Conservation (phyloP, 257 asterid genomes). For the Solanum tarapatanum region DNA sequence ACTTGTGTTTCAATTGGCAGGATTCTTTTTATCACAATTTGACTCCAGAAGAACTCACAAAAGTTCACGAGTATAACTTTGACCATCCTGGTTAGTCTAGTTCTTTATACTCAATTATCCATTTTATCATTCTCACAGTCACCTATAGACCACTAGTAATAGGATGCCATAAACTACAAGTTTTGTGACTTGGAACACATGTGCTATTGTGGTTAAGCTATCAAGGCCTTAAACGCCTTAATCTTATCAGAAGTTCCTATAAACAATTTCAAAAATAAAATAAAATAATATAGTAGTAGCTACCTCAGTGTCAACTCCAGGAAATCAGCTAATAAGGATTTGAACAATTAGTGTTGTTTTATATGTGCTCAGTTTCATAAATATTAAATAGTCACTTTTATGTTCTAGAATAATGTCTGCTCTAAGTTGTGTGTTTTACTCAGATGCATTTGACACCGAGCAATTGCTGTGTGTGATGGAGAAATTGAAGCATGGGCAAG, state of each 20-base stretch:
- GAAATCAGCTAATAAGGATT: not conserved
- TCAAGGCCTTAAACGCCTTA: not conserved
- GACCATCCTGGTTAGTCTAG: slow-evolving; percentile 90
- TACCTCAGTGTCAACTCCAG: not conserved
- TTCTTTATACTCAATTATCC: not conserved
- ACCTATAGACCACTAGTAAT: not conserved
- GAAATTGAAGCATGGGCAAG: slow-evolving; percentile 65
- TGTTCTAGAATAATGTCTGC: not conserved
- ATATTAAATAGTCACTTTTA: not conserved
- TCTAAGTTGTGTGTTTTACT: slow-evolving; percentile 1
- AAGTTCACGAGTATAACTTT: slow-evolving; percentile 92
- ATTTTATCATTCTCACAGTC: not conserved
- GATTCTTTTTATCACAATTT: slow-evolving; percentile 87
- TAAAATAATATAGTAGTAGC: not conserved
- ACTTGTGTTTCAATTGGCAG: slow-evolving; percentile 31
- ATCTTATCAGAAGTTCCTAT: not conserved
- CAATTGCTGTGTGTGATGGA: slow-evolving; percentile 61
- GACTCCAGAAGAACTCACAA: slow-evolving; percentile 76
- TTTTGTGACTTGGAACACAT: not conserved
- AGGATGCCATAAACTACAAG: not conserved
- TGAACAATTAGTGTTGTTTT: not conserved
- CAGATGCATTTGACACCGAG: slow-evolving; percentile 87
- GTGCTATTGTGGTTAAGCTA: not conserved
- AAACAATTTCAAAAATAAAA: not conserved
- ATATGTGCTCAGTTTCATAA: not conserved